Conservation (phyloP, 169 alveolate genomes). For the Amoebophrya sp. region DNA sequence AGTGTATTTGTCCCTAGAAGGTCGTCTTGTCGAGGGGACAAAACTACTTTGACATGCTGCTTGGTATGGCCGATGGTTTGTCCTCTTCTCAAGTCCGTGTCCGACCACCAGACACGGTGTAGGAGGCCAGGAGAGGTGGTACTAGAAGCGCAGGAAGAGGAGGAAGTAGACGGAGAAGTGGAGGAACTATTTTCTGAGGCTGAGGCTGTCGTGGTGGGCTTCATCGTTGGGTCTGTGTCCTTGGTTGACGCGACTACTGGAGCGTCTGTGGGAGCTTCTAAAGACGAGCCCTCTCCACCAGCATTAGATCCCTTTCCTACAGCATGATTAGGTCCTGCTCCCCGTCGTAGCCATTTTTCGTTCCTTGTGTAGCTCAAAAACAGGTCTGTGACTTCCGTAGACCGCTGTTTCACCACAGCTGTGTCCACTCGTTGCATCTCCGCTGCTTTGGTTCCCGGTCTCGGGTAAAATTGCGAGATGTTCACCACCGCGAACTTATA, state of each 20-base stretch:
- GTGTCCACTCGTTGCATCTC: conserved; percentile 64
- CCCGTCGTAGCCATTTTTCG: background rate
- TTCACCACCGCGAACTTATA: conserved; percentile 86
- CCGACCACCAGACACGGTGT: conserved; percentile 44
- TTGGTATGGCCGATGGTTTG: conserved; percentile 54
- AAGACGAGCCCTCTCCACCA: background rate
- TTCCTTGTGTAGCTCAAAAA: conserved; percentile 44
- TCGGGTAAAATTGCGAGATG: conserved; percentile 91
- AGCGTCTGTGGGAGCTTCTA: too few species aligned
- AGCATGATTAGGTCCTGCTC: background rate
- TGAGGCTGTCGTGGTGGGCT: background rate
- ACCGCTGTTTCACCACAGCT: conserved; percentile 49
- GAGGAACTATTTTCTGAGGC: background rate
- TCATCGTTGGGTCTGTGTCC: background rate
- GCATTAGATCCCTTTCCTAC: background rate
- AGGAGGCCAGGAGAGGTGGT: background rate
- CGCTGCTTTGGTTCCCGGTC: conserved; percentile 93
- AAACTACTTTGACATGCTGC: conserved; percentile 51
- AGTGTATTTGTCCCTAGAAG: background rate
- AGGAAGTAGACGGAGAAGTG: background rate
- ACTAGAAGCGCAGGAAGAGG: background rate
- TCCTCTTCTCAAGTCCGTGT: conserved; percentile 31
- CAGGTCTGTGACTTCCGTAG: conserved; percentile 32
- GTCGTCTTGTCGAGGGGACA: background rate
- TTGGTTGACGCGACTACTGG: background rate